A percentile compares a stretch with the other conserved stretches of the same genome.
Conservation (phyloP, 768 basidiomycete species). For the Phaffia australis region DNA sequence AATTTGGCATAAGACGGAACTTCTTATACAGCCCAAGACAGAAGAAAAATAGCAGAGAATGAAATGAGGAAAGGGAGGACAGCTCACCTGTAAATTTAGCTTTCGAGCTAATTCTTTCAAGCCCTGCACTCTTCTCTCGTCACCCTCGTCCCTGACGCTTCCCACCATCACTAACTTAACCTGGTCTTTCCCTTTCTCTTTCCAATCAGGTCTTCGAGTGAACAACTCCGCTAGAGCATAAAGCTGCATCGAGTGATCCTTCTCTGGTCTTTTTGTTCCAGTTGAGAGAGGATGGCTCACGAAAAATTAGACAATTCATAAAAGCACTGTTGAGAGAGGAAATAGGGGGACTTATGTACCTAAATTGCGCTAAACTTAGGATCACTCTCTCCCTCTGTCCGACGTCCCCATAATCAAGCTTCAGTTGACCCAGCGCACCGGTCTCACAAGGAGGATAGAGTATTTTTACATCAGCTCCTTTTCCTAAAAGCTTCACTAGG, state of each 20-base stretch:
- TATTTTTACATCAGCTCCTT: slow-evolving; percentile 35
- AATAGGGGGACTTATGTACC: slow-evolving; percentile 44
- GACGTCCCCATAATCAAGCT: slow-evolving; percentile 29
- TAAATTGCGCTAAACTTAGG: slow-evolving; percentile 83
- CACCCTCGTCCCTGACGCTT: slow-evolving; percentile 67
- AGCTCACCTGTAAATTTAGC: slow-evolving; percentile 54
- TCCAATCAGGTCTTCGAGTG: slow-evolving; percentile 48
- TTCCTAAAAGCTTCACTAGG: slow-evolving; percentile 55
- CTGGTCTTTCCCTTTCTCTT: slow-evolving; percentile 10
- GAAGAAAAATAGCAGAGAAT: background rate
- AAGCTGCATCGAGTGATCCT: slow-evolving; percentile 76
- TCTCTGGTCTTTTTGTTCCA: slow-evolving; percentile 62
- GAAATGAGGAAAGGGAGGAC: background rate
- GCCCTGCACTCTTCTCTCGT: slow-evolving; percentile 55
- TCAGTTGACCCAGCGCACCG: slow-evolving; percentile 50
- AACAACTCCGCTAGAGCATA: slow-evolving; percentile 56
- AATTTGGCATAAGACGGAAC: background rate
- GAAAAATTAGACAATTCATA: background rate
- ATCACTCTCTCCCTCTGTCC: slow-evolving; percentile 50
- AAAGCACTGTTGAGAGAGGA: background rate
- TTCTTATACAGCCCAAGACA: background rate
- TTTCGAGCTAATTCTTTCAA: slow-evolving; percentile 52
- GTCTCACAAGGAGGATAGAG: slow-evolving; percentile 94
- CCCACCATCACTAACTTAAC: slow-evolving; percentile 69
- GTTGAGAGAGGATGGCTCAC: background rate